Percentiles rank a stretch among this genome's conserved stretches.
phyloP scores from a whole-genome alignment of 441 rosid species.

The Corymbia citriodora region DNA sequence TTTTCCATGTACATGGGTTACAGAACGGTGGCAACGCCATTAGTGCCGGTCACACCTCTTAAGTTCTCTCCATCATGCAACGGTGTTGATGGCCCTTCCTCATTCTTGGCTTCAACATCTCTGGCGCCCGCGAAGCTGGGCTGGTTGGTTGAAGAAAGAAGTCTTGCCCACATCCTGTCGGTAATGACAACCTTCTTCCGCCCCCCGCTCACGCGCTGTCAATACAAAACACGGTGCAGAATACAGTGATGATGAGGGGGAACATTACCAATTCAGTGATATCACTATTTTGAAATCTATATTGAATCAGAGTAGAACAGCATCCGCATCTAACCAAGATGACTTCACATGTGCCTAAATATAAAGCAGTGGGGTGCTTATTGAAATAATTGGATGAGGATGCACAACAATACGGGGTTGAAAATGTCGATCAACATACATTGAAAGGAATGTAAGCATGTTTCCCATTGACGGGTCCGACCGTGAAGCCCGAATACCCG shows the following conservation, averaged over 20 bases:
- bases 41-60: neutral
- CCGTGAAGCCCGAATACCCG: slow-evolving; percentile 5
- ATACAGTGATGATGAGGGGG: neutral
- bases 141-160: slow-evolving; percentile 14
- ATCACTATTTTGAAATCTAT: neutral
- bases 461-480: slow-evolving; percentile 6
- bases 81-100: neutral
- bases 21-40: neutral
- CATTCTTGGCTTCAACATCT: neutral
- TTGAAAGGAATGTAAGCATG: slow-evolving; percentile 15
- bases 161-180: slow-evolving; percentile 18
- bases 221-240: neutral
- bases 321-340: neutral
- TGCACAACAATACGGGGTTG: neutral
- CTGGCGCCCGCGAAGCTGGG: slow-evolving; percentile 9
- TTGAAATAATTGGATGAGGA: neutral
- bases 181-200: slow-evolving; percentile 13
- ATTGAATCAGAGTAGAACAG: neutral
- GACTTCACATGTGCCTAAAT: neutral
- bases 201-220: slow-evolving; percentile 8
- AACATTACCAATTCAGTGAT: neutral
- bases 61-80: neutral
- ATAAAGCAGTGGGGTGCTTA: neutral
- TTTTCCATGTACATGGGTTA: neutral
- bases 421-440: neutral